Evolutionary conservation across 2,329 filamentous ascomycete genomes (phyloP).

Genomic region (Chrysoporthe cubensis): DNA sequence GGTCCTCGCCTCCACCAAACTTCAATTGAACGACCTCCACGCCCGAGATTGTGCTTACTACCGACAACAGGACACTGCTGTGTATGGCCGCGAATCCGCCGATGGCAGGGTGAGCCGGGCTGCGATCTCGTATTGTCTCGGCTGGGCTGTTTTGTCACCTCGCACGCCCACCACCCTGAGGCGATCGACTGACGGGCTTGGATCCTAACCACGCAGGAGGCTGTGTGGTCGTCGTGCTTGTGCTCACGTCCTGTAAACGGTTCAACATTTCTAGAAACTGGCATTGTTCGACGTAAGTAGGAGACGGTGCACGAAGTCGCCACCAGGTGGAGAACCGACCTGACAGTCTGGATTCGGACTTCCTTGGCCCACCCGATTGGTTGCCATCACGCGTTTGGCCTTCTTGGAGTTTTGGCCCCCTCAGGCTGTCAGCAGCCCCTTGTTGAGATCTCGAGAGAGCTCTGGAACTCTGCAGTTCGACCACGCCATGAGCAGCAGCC

Average conservation of each 20-base stretch:
- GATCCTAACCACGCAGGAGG: too few relatives aligned
- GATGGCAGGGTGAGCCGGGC: conserved; percentile 9
- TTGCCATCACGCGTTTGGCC: not conserved
- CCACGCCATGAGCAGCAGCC: conserved; percentile 21
- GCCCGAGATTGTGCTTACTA: not conserved
- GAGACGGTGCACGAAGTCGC: conserved; percentile 5
- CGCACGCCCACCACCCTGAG: not conserved
- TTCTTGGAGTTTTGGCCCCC: not conserved
- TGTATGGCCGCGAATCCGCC: conserved; percentile 12
- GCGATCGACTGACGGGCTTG: not conserved
- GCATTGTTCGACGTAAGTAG: not conserved
- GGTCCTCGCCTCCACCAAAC: not conserved
- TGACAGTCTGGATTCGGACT: not conserved
- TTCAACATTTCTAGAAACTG: not conserved
- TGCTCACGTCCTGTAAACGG: not conserved
- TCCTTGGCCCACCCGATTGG: not conserved
- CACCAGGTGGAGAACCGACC: not conserved
- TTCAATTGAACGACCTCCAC: not conserved
- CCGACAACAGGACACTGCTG: not conserved
- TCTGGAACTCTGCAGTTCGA: not conserved
- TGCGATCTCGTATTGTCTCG: not conserved
- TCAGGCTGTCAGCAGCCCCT: not conserved
- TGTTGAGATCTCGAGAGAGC: not conserved
- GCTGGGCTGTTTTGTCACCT: not conserved
- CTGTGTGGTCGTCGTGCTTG: not conserved